These are phyloP conservation scores for Solanum acaule DNA, from an alignment of 257 asterid genomes.

Conservation along the genomic window DNA sequence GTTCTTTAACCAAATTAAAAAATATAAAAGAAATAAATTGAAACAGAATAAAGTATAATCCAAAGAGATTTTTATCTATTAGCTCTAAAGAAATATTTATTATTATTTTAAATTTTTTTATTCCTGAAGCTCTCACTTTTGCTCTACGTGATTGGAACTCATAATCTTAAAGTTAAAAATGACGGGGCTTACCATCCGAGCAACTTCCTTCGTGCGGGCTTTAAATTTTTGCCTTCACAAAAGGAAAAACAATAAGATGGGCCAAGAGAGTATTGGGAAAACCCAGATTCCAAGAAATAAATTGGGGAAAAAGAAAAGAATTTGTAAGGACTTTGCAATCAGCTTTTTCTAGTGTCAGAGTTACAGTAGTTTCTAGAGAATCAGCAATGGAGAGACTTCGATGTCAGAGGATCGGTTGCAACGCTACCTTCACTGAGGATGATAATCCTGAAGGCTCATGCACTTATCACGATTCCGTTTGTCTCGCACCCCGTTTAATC, in stretches of 20 bases:
- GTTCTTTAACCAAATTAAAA: too few species aligned
- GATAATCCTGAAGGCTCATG: constrained; percentile 65
- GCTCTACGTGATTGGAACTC: accelerated
- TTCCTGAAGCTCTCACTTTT: too few species aligned
- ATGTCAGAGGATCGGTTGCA: constrained; percentile 85
- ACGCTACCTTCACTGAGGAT: constrained; percentile 57
- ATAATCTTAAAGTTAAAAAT: accelerated
- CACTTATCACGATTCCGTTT: constrained; percentile 57
- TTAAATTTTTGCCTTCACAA: background rate
- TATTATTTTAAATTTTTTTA: too few species aligned
- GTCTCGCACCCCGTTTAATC: constrained; percentile 2
- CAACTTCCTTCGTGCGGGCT: accelerated
- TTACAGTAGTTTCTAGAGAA: background rate
- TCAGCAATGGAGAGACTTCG: constrained; percentile 59
- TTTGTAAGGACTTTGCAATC: background rate
- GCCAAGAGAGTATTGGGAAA: background rate
- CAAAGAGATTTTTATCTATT: background rate
- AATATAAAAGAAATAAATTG: too few species aligned
- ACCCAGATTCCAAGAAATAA: background rate
- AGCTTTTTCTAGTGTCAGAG: background rate
- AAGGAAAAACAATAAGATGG: background rate
- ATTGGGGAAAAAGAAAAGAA: background rate
- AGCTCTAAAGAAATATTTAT: background rate
- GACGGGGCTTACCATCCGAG: accelerated
- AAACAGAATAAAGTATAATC: background rate